A percentile compares a stretch with the other conserved stretches of the same genome.
Evolutionary conservation across 2,329 filamentous ascomycete genomes (phyloP).

Genomic region (Colletotrichum higginsianum): DNA sequence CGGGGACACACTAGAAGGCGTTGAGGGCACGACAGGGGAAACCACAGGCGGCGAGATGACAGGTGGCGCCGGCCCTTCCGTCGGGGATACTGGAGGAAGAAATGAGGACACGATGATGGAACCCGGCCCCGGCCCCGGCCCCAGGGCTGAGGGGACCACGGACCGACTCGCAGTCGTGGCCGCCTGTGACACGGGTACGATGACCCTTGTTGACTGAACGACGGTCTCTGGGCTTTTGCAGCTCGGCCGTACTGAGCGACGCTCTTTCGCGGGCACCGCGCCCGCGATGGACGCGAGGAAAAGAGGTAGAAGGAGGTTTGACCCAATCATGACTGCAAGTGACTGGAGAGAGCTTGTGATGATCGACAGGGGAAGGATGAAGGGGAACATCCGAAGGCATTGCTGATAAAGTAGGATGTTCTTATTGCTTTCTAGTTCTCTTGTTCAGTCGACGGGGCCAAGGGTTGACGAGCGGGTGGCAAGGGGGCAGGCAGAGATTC

Average conservation of each 20-base stretch:
- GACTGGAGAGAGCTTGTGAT: slow-evolving; percentile 12
- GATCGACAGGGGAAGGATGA: slow-evolving; percentile 10
- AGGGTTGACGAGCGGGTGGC: neutral
- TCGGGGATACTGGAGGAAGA: neutral
- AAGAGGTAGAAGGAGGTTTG: slow-evolving; percentile 23
- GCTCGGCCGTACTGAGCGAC: neutral
- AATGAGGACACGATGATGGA: slow-evolving; percentile 6
- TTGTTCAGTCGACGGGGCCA: neutral
- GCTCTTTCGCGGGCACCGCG: slow-evolving; percentile 23
- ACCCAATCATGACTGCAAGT: slow-evolving; percentile 20
- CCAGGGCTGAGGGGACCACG: neutral
- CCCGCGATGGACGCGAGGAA: slow-evolving; percentile 28
- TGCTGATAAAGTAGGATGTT: neutral
- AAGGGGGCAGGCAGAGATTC: neutral
- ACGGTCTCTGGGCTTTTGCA: slow-evolving; percentile 14
- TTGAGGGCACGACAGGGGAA: neutral
- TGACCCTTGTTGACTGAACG: slow-evolving; percentile 8
- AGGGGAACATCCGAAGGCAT: neutral
- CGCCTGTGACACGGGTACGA: slow-evolving; percentile 4
- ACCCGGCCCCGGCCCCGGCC: neutral
- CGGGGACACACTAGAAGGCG: neutral
- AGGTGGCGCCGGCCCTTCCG: neutral
- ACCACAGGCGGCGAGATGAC: neutral
- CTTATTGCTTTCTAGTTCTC: neutral
- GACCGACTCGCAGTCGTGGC: slow-evolving; percentile 14